Percentiles rank a stretch among this genome's conserved stretches.
Evolutionary conservation across 2,329 filamentous ascomycete genomes (phyloP).

Genomic region (Penicillium sclerotigenum): DNA sequence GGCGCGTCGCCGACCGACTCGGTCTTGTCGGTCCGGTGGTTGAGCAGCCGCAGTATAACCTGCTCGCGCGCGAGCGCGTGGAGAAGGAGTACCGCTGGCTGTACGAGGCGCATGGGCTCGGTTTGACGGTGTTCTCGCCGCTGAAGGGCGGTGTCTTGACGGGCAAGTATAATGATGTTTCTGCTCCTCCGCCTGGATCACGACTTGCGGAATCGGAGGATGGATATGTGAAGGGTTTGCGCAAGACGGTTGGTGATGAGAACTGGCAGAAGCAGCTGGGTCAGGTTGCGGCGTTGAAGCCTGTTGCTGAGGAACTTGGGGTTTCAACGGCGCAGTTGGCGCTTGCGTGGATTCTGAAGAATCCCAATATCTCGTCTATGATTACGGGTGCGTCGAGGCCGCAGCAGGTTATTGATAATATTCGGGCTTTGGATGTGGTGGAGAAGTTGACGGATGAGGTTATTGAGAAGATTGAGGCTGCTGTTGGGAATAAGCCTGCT

Average conservation of each 20-base stretch:
- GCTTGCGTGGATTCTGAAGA: slow-evolving; percentile 56
- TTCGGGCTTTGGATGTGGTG: slow-evolving; percentile 45
- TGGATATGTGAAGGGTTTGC: slow-evolving; percentile 51
- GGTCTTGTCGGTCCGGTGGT: slow-evolving; percentile 61
- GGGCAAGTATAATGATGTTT: slow-evolving; percentile 61
- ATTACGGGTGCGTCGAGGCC: slow-evolving; percentile 51
- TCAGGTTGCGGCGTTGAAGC: slow-evolving; percentile 45
- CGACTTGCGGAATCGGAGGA: slow-evolving; percentile 56
- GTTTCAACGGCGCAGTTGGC: slow-evolving; percentile 56
- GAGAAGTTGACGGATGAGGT: slow-evolving; percentile 44
- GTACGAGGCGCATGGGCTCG: slow-evolving; percentile 59
- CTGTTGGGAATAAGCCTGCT: slow-evolving; percentile 19
- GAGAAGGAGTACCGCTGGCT: slow-evolving; percentile 61
- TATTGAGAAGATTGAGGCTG: slow-evolving; percentile 48
- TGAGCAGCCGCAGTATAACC: slow-evolving; percentile 67
- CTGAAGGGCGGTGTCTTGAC: slow-evolving; percentile 60
- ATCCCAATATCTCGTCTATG: slow-evolving; percentile 53
- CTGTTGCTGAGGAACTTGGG: slow-evolving; percentile 63
- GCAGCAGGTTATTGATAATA: slow-evolving; percentile 42
- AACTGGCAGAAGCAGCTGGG: slow-evolving; percentile 24
- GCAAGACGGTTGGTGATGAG: slow-evolving; percentile 45
- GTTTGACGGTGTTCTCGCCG: slow-evolving; percentile 63
- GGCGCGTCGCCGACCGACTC: slow-evolving; percentile 59
- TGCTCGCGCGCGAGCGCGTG: slow-evolving; percentile 60
- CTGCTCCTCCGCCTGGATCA: slow-evolving; percentile 53